Percentiles rank a stretch among this genome's conserved stretches.
phyloP scores from a whole-genome alignment of 257 asterid genomes.

The Gentiana macrophylla region DNA sequence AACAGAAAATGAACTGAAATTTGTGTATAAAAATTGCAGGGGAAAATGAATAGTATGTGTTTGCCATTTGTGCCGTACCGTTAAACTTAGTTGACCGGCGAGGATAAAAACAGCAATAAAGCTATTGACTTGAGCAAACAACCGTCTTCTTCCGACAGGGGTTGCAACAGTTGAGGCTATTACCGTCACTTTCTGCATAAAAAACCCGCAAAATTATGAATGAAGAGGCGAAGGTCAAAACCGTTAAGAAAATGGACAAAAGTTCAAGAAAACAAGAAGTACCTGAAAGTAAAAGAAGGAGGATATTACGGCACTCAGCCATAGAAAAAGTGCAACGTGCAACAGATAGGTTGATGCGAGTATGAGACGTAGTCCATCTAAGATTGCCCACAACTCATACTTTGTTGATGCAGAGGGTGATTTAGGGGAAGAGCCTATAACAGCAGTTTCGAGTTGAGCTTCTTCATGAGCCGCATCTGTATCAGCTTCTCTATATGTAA shows the following conservation, averaged over 20 bases:
- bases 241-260: neutral
- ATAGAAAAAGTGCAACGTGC: constrained; percentile 74
- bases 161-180: constrained; percentile 65
- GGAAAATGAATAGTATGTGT: neutral
- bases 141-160: constrained; percentile 72
- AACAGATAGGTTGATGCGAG: constrained; percentile 69
- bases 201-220: constrained; percentile 5
- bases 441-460: constrained; percentile 21
- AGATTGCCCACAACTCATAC: constrained; percentile 68
- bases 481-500: constrained; percentile 45
- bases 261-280: constrained; percentile 1
- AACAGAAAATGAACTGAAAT: too few relatives aligned
- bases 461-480: constrained; percentile 29
- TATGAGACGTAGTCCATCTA: constrained; percentile 86
- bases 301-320: constrained; percentile 89
- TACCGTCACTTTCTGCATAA: constrained; percentile 86
- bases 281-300: constrained; percentile 99
- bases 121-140: constrained; percentile 91
- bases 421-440: constrained; percentile 42
- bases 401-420: constrained; percentile 30
- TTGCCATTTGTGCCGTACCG: constrained; percentile 40
- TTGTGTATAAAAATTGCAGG: neutral
- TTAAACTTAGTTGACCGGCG: constrained; percentile 80
- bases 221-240: neutral
- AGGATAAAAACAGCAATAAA: constrained; percentile 93